A percentile compares a stretch with the other conserved stretches of the same genome.
phyloP scores from a whole-genome alignment of 352 stramenopile species.

The Globisporangium heterothallicum region DNA sequence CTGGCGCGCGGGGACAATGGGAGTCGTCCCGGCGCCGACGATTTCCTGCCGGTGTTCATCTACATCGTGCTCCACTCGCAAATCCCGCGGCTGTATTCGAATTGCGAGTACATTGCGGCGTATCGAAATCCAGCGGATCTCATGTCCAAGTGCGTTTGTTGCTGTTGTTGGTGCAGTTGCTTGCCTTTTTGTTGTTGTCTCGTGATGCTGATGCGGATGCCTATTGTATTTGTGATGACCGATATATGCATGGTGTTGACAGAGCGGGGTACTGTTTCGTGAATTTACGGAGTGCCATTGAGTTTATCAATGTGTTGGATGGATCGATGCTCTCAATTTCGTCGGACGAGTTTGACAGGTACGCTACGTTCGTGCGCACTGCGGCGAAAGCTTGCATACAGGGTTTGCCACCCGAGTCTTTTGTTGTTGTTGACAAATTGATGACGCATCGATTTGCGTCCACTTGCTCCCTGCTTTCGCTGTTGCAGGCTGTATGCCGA shows the following conservation, averaged over 20 bases:
- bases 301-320: conserved; percentile 88
- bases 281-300: conserved; percentile 86
- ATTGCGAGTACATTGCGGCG: conserved; percentile 88
- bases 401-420: too few species aligned
- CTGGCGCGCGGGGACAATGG: conserved; percentile 62
- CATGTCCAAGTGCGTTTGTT: conserved; percentile 80
- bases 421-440: too few species aligned
- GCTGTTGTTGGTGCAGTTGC: neutral
- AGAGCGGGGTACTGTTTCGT: conserved; percentile 90
- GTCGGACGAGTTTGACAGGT: conserved; percentile 74
- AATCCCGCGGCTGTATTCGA: conserved; percentile 83
- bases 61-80: conserved; percentile 89
- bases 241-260: too few species aligned
- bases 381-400: too few species aligned
- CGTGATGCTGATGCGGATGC: too few species aligned
- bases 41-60: conserved; percentile 92
- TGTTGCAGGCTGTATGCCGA: conserved; percentile 30
- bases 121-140: conserved; percentile 86
- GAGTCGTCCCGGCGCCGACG: conserved; percentile 74
- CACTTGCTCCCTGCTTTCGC: neutral
- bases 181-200: conserved; percentile 5
- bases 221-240: too few species aligned
- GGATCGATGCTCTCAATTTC: conserved; percentile 79
- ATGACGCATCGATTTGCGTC: neutral
- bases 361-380: conserved; percentile 1